Evolutionary conservation across 257 asterid genomes (phyloP).

Genomic region (Plantago elongata): DNA sequence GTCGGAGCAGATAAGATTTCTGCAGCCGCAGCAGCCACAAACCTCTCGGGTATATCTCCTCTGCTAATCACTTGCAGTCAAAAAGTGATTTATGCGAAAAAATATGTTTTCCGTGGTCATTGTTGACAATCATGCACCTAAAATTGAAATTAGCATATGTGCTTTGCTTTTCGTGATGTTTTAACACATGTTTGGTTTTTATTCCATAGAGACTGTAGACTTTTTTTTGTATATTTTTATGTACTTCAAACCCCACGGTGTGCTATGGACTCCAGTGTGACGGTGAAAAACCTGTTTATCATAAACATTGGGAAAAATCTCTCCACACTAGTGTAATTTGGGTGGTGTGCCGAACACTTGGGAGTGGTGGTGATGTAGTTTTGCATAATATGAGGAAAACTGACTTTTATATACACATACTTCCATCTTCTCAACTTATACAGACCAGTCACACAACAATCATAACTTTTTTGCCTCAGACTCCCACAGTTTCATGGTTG

Average conservation of each 20-base stretch:
- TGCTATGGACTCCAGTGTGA: background rate
- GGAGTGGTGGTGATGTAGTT: no score
- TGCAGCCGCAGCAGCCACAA: slow-evolving; percentile 45
- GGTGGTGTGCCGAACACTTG: no score
- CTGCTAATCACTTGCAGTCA: slow-evolving; percentile 9
- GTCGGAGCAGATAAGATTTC: slow-evolving; percentile 55
- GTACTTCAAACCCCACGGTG: background rate
- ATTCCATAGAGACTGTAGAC: background rate
- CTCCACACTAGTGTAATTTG: no score
- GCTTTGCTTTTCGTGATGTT: background rate
- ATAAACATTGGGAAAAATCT: background rate
- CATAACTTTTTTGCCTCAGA: no score
- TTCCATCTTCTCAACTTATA: no score
- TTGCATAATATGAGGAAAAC: no score
- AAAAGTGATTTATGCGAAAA: background rate
- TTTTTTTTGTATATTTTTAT: background rate
- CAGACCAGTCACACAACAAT: no score
- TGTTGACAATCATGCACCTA: background rate
- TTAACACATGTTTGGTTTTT: slow-evolving; percentile 1
- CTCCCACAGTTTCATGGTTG: background rate
- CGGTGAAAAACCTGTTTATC: background rate
- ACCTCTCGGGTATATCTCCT: slow-evolving; percentile 46
- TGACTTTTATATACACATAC: no score
- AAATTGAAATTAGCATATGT: background rate
- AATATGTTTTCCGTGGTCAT: background rate